Conservation (phyloP, 768 basidiomycete species). For the Podaxis pistillaris region DNA sequence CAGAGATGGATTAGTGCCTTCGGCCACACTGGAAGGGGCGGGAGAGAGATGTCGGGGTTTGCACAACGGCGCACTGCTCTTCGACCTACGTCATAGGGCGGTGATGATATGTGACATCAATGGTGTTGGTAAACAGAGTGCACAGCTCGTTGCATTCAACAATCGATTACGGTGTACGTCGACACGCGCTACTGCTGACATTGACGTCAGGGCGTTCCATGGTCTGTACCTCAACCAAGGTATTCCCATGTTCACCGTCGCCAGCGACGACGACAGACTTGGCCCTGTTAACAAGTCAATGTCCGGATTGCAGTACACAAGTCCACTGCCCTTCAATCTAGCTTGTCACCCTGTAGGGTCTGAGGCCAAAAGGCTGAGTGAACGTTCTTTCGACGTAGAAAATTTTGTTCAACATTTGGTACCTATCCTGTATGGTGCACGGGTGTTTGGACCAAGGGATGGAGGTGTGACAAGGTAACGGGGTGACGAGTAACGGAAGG, state of each 20-base stretch:
- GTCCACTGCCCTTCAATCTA: neutral
- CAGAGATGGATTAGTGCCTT: neutral
- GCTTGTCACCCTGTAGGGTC: neutral
- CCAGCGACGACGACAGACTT: neutral
- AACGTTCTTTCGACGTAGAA: neutral
- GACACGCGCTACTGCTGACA: neutral
- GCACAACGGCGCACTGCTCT: neutral
- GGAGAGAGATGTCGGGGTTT: neutral
- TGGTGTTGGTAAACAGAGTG: neutral
- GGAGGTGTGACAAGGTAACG: neutral
- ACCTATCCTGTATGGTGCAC: no score
- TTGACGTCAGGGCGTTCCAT: neutral
- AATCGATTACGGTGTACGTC: neutral
- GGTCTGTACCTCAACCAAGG: neutral
- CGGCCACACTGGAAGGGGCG: neutral
- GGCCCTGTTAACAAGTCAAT: neutral
- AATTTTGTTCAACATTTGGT: no score
- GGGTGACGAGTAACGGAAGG: constrained; percentile 22
- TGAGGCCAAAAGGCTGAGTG: neutral
- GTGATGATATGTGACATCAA: neutral
- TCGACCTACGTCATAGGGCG: neutral
- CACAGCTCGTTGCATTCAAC: neutral
- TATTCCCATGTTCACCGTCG: neutral
- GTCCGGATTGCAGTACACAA: neutral
- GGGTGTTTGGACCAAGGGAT: neutral